Evolutionary conservation across 2,329 filamentous ascomycete species (phyloP), one percentile per base, ranked within the genome.

Genomic region (Botrytis deweyae): DNA sequence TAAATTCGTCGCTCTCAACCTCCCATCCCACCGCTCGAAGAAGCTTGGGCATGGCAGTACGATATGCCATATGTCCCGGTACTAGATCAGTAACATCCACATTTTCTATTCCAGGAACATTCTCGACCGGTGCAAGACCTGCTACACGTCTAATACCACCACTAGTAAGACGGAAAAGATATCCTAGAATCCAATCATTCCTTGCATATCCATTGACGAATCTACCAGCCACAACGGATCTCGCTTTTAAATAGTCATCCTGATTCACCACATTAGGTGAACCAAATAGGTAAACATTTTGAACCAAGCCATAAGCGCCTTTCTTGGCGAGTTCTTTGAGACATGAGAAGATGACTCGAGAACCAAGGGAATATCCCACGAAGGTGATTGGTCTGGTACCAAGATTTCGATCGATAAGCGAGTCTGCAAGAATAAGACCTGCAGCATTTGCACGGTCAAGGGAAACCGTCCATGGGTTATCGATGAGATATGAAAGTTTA

Each of bases 381-480:
- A 99, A 88, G 0, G 96, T 99, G 75, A 98, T 91, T 0, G 96
- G 96, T 42, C 96, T 88, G 9, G 94, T 94, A 25, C 96, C 96
- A 33, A 99, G 86, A 80, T 97, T 98, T 67, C 94, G 90, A 78
- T 97, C 94, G 75, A 97, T 93, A 49, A 99, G 86, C 0, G 95
- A 98, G 82, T 99, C 96, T 2, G 96, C 96, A 72, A 99, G 87
- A 81, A 99, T 97, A 65, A 97, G 88, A 4, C 96, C 96, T 12
- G 95, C 93, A 73, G 93, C 88, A 79, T 92, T 95, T 44, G 96
- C 96, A 78, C 96, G 90, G 79, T 96, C 94, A 68, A 97, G 88
- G 1, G 96, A 98, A n/a, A 98, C 95, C 40, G 92, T 94, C 96
- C 96, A 99, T 0, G 96, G 96, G 80, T 99, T 99, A 83, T 99